phyloP scores from a whole-genome alignment of 2,329 filamentous ascomycete species.

The Leptographium wingfieldii region DNA sequence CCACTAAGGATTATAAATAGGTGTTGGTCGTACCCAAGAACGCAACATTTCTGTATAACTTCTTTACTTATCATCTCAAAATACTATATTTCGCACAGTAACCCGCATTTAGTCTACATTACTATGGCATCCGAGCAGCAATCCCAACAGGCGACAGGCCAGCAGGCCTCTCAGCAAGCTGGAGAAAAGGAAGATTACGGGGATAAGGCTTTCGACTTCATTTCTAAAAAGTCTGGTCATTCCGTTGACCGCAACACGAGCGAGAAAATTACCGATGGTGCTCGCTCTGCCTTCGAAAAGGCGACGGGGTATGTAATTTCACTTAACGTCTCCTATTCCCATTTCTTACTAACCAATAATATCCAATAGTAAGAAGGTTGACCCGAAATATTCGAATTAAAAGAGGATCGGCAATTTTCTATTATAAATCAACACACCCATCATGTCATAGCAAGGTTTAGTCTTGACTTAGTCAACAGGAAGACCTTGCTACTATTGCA shows the following conservation, averaged over 20 bases:
- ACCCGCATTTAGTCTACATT: not conserved
- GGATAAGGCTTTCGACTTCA: slow-evolving; percentile 17
- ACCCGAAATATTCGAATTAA: slow-evolving; percentile 20
- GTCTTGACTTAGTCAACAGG: too few species aligned
- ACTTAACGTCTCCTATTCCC: not conserved
- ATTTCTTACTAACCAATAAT: not conserved
- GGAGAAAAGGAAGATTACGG: slow-evolving; percentile 13
- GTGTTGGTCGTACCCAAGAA: not conserved
- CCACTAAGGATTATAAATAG: not conserved
- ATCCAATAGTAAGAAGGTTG: slow-evolving; percentile 22
- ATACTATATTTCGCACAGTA: too few species aligned
- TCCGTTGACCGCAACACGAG: slow-evolving; percentile 11
- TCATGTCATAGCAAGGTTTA: too few species aligned
- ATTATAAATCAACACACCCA: too few species aligned
- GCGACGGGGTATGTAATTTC: slow-evolving; percentile 20
- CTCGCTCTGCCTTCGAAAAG: slow-evolving; percentile 24
- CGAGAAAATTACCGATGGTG: slow-evolving; percentile 23
- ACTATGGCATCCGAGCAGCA: slow-evolving; percentile 1
- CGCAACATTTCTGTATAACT: too few species aligned
- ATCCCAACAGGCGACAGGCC: not conserved
- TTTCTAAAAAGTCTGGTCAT: slow-evolving; percentile 17
- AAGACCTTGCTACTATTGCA: too few species aligned
- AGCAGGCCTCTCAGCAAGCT: not conserved
- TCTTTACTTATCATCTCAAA: too few species aligned
- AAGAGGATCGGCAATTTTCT: not conserved